Evolutionary conservation across 768 basidiomycete genomes (phyloP).

Genomic region (Kwoniella sp.): DNA sequence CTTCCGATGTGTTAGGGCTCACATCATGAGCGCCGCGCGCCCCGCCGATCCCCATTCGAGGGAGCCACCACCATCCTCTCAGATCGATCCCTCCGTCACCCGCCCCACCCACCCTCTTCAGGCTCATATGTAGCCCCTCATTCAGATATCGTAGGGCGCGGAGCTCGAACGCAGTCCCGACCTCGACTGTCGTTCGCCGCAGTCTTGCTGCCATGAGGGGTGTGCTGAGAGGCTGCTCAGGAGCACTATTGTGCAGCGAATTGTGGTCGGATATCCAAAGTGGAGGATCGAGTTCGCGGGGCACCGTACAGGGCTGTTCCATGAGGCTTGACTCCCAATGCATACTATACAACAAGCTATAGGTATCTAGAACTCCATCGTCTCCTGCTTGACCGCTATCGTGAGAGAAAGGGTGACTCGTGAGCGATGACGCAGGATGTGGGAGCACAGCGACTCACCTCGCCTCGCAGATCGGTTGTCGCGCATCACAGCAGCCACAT

Average conservation of each 20-base stretch:
- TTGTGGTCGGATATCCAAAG: too few species aligned
- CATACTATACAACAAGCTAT: too few species aligned
- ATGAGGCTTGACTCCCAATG: too few species aligned
- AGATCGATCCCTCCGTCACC: constrained; percentile 88
- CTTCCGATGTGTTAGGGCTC: background rate
- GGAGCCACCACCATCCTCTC: constrained; percentile 90
- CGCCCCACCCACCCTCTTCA: constrained; percentile 73
- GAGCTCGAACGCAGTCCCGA: constrained; percentile 71
- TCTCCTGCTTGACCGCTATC: constrained; percentile 26
- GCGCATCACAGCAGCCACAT: constrained; percentile 54
- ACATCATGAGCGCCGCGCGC: background rate
- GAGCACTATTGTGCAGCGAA: too few species aligned
- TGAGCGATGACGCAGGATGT: background rate
- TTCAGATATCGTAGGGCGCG: constrained; percentile 63
- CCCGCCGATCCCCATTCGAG: constrained; percentile 33
- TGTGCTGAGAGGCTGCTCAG: too few species aligned
- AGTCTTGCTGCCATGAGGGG: too few species aligned
- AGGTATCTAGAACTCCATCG: constrained; percentile 31
- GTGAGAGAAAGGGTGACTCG: background rate
- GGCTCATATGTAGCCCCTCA: constrained; percentile 69
- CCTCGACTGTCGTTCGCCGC: constrained; percentile 62
- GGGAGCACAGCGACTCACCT: constrained; percentile 38
- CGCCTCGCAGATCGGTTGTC: constrained; percentile 44
- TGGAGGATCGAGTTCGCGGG: too few species aligned
- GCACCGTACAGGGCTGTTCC: too few species aligned